Percentiles rank a stretch among this genome's conserved stretches.
These are phyloP conservation scores for Exophiala calicioides DNA, from an alignment of 2,329 filamentous ascomycete genomes.

Conservation along the genomic window DNA sequence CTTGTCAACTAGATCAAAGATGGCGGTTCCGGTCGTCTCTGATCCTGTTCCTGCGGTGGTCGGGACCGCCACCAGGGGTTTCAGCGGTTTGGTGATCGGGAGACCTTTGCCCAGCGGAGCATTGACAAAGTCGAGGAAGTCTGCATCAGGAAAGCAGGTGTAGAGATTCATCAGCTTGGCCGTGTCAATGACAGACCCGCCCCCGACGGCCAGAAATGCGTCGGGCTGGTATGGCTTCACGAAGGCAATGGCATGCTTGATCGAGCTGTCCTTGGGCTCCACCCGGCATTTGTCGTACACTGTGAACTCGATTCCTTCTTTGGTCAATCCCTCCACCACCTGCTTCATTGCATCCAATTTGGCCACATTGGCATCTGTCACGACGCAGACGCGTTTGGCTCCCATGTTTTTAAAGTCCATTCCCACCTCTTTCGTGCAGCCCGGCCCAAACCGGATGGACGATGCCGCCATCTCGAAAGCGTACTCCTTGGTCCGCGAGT, in stretches of 20 bases:
- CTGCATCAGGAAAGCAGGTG: conserved; percentile 82
- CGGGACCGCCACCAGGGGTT: conserved; percentile 77
- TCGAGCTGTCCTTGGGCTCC: conserved; percentile 93
- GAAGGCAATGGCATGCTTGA: conserved; percentile 87
- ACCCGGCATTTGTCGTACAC: conserved; percentile 79
- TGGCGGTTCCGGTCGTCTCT: conserved; percentile 96
- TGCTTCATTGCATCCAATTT: conserved; percentile 87
- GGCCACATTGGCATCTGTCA: conserved; percentile 81
- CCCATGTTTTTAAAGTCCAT: conserved; percentile 97
- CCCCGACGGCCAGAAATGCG: conserved; percentile 88
- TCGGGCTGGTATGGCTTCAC: conserved; percentile 78
- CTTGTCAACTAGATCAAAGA: conserved; percentile 90
- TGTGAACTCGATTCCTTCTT: conserved; percentile 76
- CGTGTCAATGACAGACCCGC: conserved; percentile 95
- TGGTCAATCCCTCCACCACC: conserved; percentile 74
- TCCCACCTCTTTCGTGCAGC: conserved; percentile 90
- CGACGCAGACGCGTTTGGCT: conserved; percentile 81
- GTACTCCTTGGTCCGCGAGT: conserved; percentile 81
- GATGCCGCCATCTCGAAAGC: conserved; percentile 98
- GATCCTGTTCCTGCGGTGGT: conserved; percentile 86
- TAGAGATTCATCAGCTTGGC: conserved; percentile 99
- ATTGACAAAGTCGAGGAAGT: conserved; percentile 97
- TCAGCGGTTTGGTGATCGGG: conserved; percentile 70
- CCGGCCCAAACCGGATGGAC: conserved; percentile 89
- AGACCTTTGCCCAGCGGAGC: conserved; percentile 84